A percentile compares a stretch with the other conserved stretches of the same genome.
Conservation (phyloP, 805 yeast genomes). For the Metschnikowia bowlesiae region DNA sequence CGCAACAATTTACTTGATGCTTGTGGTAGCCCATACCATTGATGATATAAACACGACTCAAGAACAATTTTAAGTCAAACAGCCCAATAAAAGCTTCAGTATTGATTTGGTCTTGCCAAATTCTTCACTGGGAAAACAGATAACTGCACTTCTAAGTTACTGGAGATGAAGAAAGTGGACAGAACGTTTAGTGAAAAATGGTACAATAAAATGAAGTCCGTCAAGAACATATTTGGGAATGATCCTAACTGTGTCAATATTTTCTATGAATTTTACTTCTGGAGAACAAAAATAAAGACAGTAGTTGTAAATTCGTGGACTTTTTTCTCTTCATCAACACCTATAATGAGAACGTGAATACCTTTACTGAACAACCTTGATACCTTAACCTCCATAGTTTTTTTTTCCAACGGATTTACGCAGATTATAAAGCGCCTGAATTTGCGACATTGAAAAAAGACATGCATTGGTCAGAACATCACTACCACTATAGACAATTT, state of each 20-base stretch:
- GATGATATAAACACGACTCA: conserved; percentile 24
- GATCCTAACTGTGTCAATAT: conserved; percentile 32
- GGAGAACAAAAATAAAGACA: conserved; percentile 24
- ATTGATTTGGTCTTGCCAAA: conserved; percentile 25
- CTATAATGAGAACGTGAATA: conserved; percentile 16
- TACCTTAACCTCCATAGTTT: conserved; percentile 28
- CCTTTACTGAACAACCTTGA: conserved; percentile 20
- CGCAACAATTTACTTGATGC: conserved; percentile 10
- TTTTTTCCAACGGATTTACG: conserved; percentile 36
- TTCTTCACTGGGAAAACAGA: conserved; percentile 25
- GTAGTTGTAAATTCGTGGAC: conserved; percentile 32
- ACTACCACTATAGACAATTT: background rate
- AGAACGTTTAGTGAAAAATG: conserved; percentile 35
- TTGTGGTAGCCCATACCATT: conserved; percentile 18
- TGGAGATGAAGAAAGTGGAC: conserved; percentile 24
- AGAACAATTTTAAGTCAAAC: conserved; percentile 18
- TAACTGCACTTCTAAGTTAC: conserved; percentile 26
- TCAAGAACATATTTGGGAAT: conserved; percentile 22
- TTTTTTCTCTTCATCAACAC: conserved; percentile 36
- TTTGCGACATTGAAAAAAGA: background rate
- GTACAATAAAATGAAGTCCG: conserved; percentile 32
- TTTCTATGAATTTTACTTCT: conserved; percentile 33
- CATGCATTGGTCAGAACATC: too few relatives aligned
- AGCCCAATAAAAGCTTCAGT: conserved; percentile 8
- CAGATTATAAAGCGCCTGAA: conserved; percentile 35